phyloP scores from a whole-genome alignment of 2,329 filamentous ascomycete genomes.

The Ramularia collo-cygni region DNA sequence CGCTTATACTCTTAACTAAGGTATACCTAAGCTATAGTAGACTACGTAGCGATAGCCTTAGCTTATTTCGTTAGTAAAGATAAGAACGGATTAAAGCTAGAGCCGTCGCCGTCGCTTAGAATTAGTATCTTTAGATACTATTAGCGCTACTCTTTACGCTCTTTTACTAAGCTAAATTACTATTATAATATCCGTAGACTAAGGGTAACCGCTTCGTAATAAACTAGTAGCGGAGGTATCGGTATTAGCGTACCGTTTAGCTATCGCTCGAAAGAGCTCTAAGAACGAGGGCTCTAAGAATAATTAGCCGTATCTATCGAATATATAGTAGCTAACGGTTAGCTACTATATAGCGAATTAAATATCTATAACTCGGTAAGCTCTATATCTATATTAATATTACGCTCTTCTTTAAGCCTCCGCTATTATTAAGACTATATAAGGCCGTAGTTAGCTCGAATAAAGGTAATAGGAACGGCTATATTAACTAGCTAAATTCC shows the following conservation, averaged over 20 bases:
- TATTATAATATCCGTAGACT: background rate
- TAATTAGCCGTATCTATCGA: too few species aligned
- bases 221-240: background rate
- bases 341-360: too few species aligned
- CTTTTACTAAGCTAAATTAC: background rate
- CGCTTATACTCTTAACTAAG: background rate
- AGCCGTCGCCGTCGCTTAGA: too few species aligned
- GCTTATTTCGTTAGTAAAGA: background rate
- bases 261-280: too few species aligned
- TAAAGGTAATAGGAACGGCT: background rate
- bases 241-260: background rate
- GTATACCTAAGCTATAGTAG: background rate
- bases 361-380: too few species aligned
- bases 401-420: background rate
- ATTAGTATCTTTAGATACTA: background rate
- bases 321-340: too few species aligned
- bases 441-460: background rate
- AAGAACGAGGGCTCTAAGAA: too few species aligned
- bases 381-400: background rate
- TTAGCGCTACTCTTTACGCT: background rate
- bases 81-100: too few species aligned
- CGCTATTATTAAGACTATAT: background rate
- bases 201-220: background rate
- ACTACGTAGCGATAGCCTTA: background rate
- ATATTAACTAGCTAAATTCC: background rate